Percentiles rank a stretch among this genome's conserved stretches.
phyloP scores from a whole-genome alignment of 2,329 filamentous ascomycete species.

The Trichoderma oligosporum region DNA sequence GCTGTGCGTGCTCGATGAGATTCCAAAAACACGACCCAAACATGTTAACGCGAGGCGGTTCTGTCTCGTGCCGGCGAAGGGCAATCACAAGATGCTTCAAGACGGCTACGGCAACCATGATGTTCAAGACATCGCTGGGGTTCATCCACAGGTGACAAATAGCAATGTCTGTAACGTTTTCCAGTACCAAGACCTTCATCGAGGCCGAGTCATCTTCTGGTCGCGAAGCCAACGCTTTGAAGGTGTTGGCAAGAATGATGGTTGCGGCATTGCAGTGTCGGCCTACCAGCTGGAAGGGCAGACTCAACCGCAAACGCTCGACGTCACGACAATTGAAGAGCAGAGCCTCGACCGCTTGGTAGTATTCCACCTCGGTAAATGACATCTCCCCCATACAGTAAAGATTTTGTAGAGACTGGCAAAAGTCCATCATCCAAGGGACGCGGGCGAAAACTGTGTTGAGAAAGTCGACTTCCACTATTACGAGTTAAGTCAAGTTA shows the following conservation, averaged over 20 bases:
- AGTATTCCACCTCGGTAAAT: conserved; percentile 50
- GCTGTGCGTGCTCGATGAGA: conserved; percentile 43
- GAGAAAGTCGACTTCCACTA: conserved; percentile 49
- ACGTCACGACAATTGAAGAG: conserved; percentile 44
- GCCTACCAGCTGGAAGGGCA: conserved; percentile 50
- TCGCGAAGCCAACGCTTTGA: conserved; percentile 46
- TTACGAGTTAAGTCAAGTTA: conserved; percentile 21
- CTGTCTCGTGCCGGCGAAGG: conserved; percentile 43
- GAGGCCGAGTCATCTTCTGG: conserved; percentile 42
- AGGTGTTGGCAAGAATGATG: conserved; percentile 49
- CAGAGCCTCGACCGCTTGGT: conserved; percentile 38
- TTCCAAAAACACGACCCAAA: conserved; percentile 49
- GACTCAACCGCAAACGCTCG: conserved; percentile 46
- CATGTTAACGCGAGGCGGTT: conserved; percentile 32
- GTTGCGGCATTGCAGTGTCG: conserved; percentile 45
- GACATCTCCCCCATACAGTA: conserved; percentile 48
- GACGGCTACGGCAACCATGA: conserved; percentile 39
- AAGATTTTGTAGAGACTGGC: conserved; percentile 40
- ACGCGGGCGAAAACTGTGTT: conserved; percentile 43
- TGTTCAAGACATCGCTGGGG: conserved; percentile 48
- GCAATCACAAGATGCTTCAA: conserved; percentile 47
- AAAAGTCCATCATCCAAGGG: conserved; percentile 45
- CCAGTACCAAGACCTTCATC: conserved; percentile 46
- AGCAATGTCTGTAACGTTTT: conserved; percentile 48
- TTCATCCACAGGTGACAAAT: conserved; percentile 49